Percentiles rank a stretch among this genome's conserved stretches.
Conservation (phyloP, 1,284 basidiomycete species). For the Stygiomarasmius scandens region DNA sequence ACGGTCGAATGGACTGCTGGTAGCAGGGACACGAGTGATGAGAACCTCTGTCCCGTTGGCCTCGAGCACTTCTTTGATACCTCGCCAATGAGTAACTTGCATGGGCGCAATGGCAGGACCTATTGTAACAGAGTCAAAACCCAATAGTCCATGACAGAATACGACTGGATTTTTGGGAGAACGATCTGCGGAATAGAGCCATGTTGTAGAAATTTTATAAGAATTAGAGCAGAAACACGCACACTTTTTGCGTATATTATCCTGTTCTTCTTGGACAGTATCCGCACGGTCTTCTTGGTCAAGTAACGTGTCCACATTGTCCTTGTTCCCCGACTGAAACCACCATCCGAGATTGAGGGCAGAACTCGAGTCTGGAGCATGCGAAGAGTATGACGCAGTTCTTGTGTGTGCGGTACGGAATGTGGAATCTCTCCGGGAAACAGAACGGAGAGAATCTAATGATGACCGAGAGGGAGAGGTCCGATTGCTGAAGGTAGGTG, state of each 20-base stretch:
- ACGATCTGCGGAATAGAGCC: slow-evolving; percentile 7
- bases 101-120: slow-evolving; percentile 76
- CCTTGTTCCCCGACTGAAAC: slow-evolving; percentile 55
- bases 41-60: slow-evolving; percentile 89
- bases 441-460: slow-evolving; percentile 62
- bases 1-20: slow-evolving; percentile 82
- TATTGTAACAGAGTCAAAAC: slow-evolving; percentile 80
- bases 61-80: slow-evolving; percentile 89
- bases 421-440: slow-evolving; percentile 45
- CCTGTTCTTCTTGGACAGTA: slow-evolving; percentile 54
- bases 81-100: slow-evolving; percentile 92
- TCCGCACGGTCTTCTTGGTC: slow-evolving; percentile 61
- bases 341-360: slow-evolving; percentile 48
- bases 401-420: slow-evolving; percentile 23
- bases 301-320: slow-evolving; percentile 49
- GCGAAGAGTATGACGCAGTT: slow-evolving; percentile 25
- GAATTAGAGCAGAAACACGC: slow-evolving; percentile 27
- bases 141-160: slow-evolving; percentile 92
- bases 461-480: slow-evolving; percentile 50
- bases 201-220: slow-evolving; percentile 6
- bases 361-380: slow-evolving; percentile 20
- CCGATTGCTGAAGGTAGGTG: slow-evolving; percentile 31
- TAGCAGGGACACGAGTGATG: slow-evolving; percentile 91
- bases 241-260: slow-evolving; percentile 72
- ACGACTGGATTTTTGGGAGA: slow-evolving; percentile 70